Conservation (phyloP, 129 eudicot species). For the Smallanthus sonchifolius region DNA sequence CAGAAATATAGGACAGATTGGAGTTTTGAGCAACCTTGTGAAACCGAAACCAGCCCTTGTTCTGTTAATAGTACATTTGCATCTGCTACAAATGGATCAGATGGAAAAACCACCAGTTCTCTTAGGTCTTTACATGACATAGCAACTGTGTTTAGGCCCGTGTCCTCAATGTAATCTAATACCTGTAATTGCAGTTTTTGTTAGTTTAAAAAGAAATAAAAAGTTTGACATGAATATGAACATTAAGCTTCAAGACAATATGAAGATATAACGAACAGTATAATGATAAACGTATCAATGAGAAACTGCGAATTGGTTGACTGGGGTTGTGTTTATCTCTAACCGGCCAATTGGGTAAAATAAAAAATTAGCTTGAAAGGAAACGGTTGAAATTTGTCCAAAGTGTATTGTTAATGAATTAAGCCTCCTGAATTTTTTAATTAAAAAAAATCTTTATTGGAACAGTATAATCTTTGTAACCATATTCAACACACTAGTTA, state of each 20-base stretch:
- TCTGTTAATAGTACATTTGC: constrained; percentile 77
- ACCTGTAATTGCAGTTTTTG: constrained; percentile 43
- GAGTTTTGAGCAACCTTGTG: constrained; percentile 81
- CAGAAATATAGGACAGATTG: constrained; percentile 89
- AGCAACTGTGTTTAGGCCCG: constrained; percentile 72
- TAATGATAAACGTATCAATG: background rate
- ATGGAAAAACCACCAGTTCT: constrained; percentile 87
- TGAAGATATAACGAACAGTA: background rate
- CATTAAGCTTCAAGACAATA: background rate
- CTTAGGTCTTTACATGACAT: constrained; percentile 65
- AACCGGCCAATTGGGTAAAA: background rate
- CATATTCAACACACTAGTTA: background rate
- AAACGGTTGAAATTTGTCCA: background rate
- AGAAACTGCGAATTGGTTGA: background rate
- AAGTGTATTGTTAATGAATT: background rate
- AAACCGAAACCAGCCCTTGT: constrained; percentile 82
- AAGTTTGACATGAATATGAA: background rate
- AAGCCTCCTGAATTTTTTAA: background rate
- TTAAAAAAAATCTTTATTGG: background rate
- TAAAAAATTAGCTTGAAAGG: background rate
- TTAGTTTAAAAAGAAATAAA: background rate
- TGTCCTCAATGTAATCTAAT: constrained; percentile 86
- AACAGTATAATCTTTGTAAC: background rate
- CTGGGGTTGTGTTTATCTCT: background rate
- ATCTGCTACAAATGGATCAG: constrained; percentile 74